Evolutionary conservation across 2,329 filamentous ascomycete species (phyloP), one percentile per base, ranked within the genome.

Genomic region (Didymellaceae sp.): DNA sequence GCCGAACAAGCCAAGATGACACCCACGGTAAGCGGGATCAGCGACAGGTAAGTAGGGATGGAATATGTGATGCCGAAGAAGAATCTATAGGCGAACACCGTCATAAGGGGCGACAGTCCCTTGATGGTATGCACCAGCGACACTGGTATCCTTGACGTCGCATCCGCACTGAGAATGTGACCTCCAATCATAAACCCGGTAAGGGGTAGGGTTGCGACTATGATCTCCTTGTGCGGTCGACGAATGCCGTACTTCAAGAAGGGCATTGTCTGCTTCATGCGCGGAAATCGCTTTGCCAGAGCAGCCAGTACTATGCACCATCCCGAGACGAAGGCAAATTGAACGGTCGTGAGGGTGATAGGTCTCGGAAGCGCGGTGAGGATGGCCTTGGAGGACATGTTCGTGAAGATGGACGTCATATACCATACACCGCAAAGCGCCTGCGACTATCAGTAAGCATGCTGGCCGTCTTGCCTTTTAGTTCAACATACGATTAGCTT

Each of bases 41-140:
- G 82, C 2, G 91, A 75, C 22, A 75, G 66, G 47, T 75, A 99
- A 2, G 93, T 97, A 6, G 91, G 86, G 25, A 81, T 80, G 1
- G 91, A 91, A 73, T 99, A 97, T 59, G 84, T 86, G 54, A 97
- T 95, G 63, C 91, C 83, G 76, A 93, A 96, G 68, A 97, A 81
- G 59, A 96, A 75, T 45, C 94, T 87, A 71, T 99, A 99, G 43
- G 94, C 94, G 46, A 96, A 74, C 32, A 99, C 94, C 0, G 94
- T 99, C 72, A 99, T 95, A 6, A 99, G 80, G 4, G 94, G 94
- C 2, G 93, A 97, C 20, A 99, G 84, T 6, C 94, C 94, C 77
- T 99, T 99, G 76, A 99, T 97, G 1, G 94, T 99, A 75, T 99
- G 94, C 3, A 99, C 94, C 26, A 99, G 82, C 6, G 94, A 97